Evolutionary conservation across 2,329 filamentous ascomycete genomes (phyloP).

Genomic region (Penicillium hordei): DNA sequence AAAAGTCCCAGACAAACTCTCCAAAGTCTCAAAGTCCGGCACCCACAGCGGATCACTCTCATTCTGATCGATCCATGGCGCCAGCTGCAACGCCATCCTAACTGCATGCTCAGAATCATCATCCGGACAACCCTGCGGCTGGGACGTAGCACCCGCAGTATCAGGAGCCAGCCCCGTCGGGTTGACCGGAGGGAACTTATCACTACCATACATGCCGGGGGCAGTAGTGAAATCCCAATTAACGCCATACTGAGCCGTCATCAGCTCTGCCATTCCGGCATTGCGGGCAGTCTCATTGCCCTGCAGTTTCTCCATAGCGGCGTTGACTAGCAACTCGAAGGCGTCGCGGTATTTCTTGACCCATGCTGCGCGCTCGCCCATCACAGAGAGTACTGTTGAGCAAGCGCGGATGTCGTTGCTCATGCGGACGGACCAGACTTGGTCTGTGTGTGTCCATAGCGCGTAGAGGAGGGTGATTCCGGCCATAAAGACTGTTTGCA

Average conservation of each 20-base stretch:
- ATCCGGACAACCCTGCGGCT: constrained; percentile 16
- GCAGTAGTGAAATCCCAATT: constrained; percentile 12
- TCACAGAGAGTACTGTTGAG: constrained; percentile 51
- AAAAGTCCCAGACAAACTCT: constrained; percentile 32
- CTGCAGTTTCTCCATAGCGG: constrained; percentile 49
- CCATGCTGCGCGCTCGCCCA: constrained; percentile 51
- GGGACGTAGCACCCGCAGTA: background rate
- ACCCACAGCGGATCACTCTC: constrained; percentile 40
- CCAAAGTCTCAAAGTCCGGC: constrained; percentile 40
- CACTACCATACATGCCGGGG: constrained; percentile 19
- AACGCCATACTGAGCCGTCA: constrained; percentile 37
- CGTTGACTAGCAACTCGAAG: constrained; percentile 50
- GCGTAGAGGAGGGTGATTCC: constrained; percentile 41
- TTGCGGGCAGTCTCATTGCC: constrained; percentile 37
- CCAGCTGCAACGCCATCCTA: constrained; percentile 41
- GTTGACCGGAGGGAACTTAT: constrained; percentile 16
- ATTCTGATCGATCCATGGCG: constrained; percentile 43
- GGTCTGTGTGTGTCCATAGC: constrained; percentile 45
- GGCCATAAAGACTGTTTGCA: constrained; percentile 42
- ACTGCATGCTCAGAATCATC: constrained; percentile 36
- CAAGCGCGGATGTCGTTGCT: constrained; percentile 53
- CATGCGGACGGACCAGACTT: constrained; percentile 50
- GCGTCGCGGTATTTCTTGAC: constrained; percentile 51
- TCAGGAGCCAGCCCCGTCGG: constrained; percentile 15
- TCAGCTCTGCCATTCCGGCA: constrained; percentile 42